Conservation (phyloP, 331 rosid genomes). For the Quercus phellos region DNA sequence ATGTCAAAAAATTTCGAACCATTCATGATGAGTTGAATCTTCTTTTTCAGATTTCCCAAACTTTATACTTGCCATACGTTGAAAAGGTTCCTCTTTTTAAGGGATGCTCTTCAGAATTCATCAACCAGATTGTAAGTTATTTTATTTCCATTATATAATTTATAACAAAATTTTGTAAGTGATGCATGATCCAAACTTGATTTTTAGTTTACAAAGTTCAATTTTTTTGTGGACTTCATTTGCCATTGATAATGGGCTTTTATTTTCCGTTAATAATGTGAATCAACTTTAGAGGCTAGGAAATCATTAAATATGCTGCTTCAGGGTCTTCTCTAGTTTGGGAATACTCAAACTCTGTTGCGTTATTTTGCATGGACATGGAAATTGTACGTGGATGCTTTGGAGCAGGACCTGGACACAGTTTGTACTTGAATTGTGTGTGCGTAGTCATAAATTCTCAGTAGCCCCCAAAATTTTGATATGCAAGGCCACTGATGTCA, state of each 20-base stretch:
- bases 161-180: background rate
- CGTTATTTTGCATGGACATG: background rate
- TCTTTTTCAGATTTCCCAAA: conserved; percentile 72
- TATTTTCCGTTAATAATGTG: background rate
- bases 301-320: background rate
- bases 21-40: background rate
- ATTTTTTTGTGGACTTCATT: background rate
- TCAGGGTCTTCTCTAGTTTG: background rate
- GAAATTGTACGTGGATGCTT: background rate
- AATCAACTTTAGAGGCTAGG: background rate
- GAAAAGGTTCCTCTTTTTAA: conserved; percentile 61
- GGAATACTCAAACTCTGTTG: background rate
- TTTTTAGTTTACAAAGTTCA: too few species aligned
- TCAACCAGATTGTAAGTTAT: conserved; percentile 84
- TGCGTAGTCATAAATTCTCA: background rate
- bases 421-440: background rate
- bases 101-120: conserved; percentile 82
- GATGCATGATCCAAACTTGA: background rate
- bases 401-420: background rate
- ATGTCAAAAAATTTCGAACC: background rate
- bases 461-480: too few species aligned
- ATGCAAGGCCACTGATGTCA: background rate
- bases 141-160: background rate
- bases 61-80: conserved; percentile 60
- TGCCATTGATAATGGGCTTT: background rate